Evolutionary conservation across 2,329 filamentous ascomycete species (phyloP), one percentile per base, ranked within the genome.

Genomic region (Aspergillus jensenii): DNA sequence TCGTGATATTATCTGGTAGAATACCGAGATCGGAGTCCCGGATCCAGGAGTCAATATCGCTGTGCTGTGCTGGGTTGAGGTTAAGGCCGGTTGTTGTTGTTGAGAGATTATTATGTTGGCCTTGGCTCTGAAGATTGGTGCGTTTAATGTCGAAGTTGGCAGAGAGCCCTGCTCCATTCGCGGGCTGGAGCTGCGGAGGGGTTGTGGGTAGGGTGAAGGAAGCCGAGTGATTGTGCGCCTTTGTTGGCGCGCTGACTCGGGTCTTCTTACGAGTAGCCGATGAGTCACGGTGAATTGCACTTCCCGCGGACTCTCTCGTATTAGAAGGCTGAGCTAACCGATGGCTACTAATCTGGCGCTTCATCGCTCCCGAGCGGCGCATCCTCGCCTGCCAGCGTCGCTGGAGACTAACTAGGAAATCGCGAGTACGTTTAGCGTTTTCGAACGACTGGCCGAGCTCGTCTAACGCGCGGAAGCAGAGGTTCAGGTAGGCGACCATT

Each of bases 391-490:
- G 73, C 74, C 74, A 76, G 50, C 73, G 64, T n/a, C 72, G 68
- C 52, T 76, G 74, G 1, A 76, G 62, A 12, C 67, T 72, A 6
- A 75, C 71, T 1, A 76, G 66, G 54, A 73, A 75, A 37, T 75
- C 74, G 12, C 73, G 68, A 1, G 74, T 75, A 8, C 74, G 71
- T 56, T 75, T 76, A 0, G 76, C 76, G 41, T 74, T 76, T 14
- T 76, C 74, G 35, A 76, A 76, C 0, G 70, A 76, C 53, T 73
- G 72, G 9, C 74, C 73, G 2, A 78, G 62, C 54, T 77, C 74
- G 52, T 78, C 75, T 4, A 78, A 61, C 1, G 76, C 76, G 21
- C 76, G 71, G 65, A 78, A 77, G 54, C 76, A 76, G 6, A 74
- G 71, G 27, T 76, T 76, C 12, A 78, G 62, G 46, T 76, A 69